Conservation (phyloP, 1,139 yeast genomes). For the Yueomyces sp. region DNA sequence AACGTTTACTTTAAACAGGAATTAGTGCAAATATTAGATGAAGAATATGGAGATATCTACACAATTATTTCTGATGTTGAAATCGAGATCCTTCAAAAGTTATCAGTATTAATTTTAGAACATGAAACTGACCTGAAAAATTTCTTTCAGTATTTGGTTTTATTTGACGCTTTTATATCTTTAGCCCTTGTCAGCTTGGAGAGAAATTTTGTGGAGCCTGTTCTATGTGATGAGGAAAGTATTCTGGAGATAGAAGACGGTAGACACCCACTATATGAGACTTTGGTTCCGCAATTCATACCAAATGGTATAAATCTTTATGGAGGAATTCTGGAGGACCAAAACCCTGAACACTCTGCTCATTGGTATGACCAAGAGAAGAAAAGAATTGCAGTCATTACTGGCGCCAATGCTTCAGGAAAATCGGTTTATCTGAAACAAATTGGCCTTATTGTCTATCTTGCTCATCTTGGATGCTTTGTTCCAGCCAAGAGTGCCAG, state of each 20-base stretch:
- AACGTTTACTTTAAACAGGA: slow-evolving; percentile 28
- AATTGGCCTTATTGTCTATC: slow-evolving; percentile 30
- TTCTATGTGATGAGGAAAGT: slow-evolving; percentile 19
- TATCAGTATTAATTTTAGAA: slow-evolving; percentile 24
- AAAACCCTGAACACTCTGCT: neutral
- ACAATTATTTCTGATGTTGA: slow-evolving; percentile 30
- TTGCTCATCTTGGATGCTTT: slow-evolving; percentile 38
- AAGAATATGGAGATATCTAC: slow-evolving; percentile 31
- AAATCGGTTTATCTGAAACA: slow-evolving; percentile 36
- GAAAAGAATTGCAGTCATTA: slow-evolving; percentile 23
- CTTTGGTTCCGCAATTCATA: slow-evolving; percentile 25
- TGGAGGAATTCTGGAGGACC: slow-evolving; percentile 8
- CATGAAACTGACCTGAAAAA: slow-evolving; percentile 9
- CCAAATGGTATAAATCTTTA: slow-evolving; percentile 26
- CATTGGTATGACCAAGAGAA: neutral
- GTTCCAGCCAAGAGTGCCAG: slow-evolving; percentile 34
- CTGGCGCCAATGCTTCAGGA: slow-evolving; percentile 44
- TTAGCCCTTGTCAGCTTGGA: slow-evolving; percentile 27
- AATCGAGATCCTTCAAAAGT: slow-evolving; percentile 28
- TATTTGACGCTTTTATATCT: slow-evolving; percentile 29
- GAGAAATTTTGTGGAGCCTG: slow-evolving; percentile 28
- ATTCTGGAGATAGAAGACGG: slow-evolving; percentile 16
- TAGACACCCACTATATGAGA: slow-evolving; percentile 33
- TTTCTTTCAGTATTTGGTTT: slow-evolving; percentile 20
- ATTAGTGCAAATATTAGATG: slow-evolving; percentile 25